Conservation (phyloP, 176 grass and related monocot species). For the Aegilops umbellulata region DNA sequence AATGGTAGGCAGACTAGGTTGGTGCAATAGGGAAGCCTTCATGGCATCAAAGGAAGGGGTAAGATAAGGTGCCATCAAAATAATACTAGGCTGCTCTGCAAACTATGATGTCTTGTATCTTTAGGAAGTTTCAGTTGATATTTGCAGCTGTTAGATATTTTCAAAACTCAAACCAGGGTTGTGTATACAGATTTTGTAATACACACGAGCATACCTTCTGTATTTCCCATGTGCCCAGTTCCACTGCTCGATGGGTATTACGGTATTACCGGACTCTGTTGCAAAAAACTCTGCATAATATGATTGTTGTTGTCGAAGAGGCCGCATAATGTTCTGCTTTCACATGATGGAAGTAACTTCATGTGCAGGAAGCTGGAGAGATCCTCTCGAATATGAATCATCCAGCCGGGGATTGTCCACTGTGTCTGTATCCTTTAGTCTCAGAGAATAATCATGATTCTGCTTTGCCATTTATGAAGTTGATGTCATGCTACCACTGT, state of each 20-base stretch:
- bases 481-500: conserved; percentile 99
- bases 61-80: not conserved
- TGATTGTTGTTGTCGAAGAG: not conserved
- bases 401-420: conserved; percentile 90
- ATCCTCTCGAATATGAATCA: conserved; percentile 91
- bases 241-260: not conserved
- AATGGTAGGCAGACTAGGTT: too few species aligned
- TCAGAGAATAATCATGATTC: conserved; percentile 49
- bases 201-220: not conserved
- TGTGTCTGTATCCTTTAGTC: conserved; percentile 88
- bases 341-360: conserved; percentile 30
- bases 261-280: not conserved
- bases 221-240: not conserved
- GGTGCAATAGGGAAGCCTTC: too few species aligned
- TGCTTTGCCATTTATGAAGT: conserved; percentile 81
- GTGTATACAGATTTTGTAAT: not conserved
- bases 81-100: not conserved
- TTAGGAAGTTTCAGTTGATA: conserved; percentile 1
- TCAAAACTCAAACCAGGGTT: not conserved
- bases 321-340: not conserved
- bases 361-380: conserved; percentile 75
- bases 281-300: not conserved
- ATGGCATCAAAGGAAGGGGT: not conserved
- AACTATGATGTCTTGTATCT: not conserved
- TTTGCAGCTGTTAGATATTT: not conserved